phyloP scores from a whole-genome alignment of 352 stramenopile species.

The Globisporangium spinosum region DNA sequence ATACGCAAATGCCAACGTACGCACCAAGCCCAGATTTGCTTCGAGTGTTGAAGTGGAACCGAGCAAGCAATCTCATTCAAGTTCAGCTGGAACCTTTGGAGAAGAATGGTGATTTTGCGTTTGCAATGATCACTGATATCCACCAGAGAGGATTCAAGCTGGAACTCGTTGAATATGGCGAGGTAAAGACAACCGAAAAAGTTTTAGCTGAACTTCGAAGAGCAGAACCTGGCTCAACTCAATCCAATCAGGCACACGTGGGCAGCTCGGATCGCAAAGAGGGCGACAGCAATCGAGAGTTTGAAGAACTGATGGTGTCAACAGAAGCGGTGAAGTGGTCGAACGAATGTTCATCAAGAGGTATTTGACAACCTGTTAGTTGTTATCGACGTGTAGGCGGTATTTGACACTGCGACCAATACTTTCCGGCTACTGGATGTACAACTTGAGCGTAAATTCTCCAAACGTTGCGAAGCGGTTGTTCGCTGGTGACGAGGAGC shows the following conservation, averaged over 20 bases:
- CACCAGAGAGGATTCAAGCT: slow-evolving; percentile 4
- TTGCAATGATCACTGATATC: not conserved
- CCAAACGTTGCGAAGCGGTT: slow-evolving; percentile 1
- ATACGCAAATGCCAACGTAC: not conserved
- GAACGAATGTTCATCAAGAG: not conserved
- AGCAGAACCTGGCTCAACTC: not conserved
- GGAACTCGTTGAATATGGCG: slow-evolving; percentile 3
- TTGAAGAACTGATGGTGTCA: not conserved
- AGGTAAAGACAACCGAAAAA: not conserved
- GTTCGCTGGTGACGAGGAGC: not conserved
- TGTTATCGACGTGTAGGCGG: slow-evolving; percentile 11
- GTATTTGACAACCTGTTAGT: not conserved
- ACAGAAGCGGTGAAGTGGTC: not conserved
- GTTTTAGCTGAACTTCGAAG: not conserved
- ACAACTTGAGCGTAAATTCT: slow-evolving; percentile 7
- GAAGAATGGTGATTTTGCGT: not conserved
- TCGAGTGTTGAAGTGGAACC: slow-evolving; percentile 1
- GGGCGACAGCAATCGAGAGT: not conserved
- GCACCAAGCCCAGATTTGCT: not conserved
- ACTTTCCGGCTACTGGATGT: not conserved
- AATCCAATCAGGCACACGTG: not conserved
- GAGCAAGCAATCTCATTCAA: slow-evolving; percentile 6
- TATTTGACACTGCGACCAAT: slow-evolving; percentile 1
- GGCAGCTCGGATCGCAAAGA: not conserved
- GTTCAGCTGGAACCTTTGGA: slow-evolving; percentile 3